Conservation (phyloP, 805 yeast genomes). For the Candida sithepensis region DNA sequence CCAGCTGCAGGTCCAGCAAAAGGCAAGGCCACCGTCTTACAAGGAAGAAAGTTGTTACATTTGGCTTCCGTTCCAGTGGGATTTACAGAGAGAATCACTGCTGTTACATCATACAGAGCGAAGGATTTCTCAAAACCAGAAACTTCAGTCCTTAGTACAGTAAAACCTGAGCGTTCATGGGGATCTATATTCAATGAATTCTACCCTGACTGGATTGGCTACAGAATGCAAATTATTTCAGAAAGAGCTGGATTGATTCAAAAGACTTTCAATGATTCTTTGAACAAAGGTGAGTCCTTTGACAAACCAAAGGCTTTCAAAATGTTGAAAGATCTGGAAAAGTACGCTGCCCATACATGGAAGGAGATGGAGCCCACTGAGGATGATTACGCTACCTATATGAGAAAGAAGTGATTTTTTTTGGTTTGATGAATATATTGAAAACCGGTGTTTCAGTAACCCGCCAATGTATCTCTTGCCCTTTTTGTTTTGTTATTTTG, state of each 20-base stretch:
- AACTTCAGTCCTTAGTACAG: constrained; percentile 37
- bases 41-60: constrained; percentile 44
- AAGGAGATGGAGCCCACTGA: constrained; percentile 31
- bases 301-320: constrained; percentile 35
- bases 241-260: constrained; percentile 31
- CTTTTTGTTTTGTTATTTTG: too few relatives aligned
- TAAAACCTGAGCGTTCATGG: constrained; percentile 36
- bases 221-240: constrained; percentile 34
- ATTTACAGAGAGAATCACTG: constrained; percentile 39
- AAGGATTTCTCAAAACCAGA: constrained; percentile 35
- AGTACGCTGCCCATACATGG: constrained; percentile 28
- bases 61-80: constrained; percentile 43
- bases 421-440: too few relatives aligned
- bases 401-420: neutral
- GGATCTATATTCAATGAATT: constrained; percentile 36
- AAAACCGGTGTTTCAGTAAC: too few relatives aligned
- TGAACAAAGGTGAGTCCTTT: constrained; percentile 29
- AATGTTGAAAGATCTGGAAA: constrained; percentile 29
- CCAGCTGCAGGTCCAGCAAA: constrained; percentile 39
- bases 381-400: constrained; percentile 22
- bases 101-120: constrained; percentile 41
- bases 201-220: constrained; percentile 38
- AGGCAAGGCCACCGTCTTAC: constrained; percentile 49
- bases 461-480: too few relatives aligned
- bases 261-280: constrained; percentile 20